Evolutionary conservation across 1,139 yeast species (phyloP), one percentile per base, ranked within the genome.

Genomic region (Candida labiduridarum): DNA sequence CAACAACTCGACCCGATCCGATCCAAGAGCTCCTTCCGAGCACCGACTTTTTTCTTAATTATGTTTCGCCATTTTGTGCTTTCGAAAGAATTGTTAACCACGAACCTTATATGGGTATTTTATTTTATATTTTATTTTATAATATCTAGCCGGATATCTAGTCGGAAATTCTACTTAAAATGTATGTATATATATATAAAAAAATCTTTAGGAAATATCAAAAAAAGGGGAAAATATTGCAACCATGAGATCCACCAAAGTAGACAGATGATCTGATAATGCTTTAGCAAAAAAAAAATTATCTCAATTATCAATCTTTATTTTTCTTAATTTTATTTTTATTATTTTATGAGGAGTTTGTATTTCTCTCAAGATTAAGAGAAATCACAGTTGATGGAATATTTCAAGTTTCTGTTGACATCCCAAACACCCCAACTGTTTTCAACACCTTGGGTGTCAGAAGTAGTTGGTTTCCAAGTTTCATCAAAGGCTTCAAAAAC

Each of bases 401-500:
- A 87, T 72, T 87, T 87, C 69, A 79, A 73, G 45, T 68, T 66
- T 69, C 81, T 71, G 63, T 77, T 66, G 49, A 79, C 60, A 59
- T 84, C 86, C 77, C 85, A 87, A 54, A 89, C 87, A 78, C 97
- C 97, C 96, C 96, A 91, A 79, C 89, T 83, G 70, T 86, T 84
- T 78, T 91, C 97, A 60, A 89, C 96, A 65, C 84, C 92, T 55
- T 83, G 74, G 56, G 90, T 85, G 63, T 92, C 96, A 51, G 94
- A 85, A 59, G 96, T 83, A 68, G 83, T 81, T 63, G 97, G 96
- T 79, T 92, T 92, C 96, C 97, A 92, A 55, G 88, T 82, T 79
- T 92, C 98, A 69, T 92, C 98, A 61, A 85, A 86, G 49, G 96
- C 97, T 80, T 92, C 98, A 65, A 92, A 92, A 47, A 85, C 92